Evolutionary conservation across 1,139 yeast species (phyloP).

Genomic region (Ashbya aceris): DNA sequence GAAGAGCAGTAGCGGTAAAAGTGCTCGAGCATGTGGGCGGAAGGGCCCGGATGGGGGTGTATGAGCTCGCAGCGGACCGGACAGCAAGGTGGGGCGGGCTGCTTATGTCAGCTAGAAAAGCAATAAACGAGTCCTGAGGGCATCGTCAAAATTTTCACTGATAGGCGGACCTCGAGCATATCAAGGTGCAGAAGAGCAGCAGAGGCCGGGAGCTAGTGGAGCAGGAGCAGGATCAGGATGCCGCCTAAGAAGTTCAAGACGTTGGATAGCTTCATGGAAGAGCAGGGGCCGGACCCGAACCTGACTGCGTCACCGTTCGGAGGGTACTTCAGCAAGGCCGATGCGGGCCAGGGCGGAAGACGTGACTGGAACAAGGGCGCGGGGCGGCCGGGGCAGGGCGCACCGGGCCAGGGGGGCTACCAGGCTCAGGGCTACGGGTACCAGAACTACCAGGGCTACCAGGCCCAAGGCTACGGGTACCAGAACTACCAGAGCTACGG

Average conservation of each 20-base stretch:
- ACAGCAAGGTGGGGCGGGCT: too few relatives aligned
- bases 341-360: constrained; percentile 6
- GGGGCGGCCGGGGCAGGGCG: neutral
- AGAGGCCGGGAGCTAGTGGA: too few relatives aligned
- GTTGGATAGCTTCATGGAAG: constrained; percentile 24
- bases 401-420: neutral
- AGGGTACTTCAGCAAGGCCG: constrained; percentile 26
- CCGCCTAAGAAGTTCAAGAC: constrained; percentile 30
- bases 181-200: too few relatives aligned
- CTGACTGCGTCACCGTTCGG: constrained; percentile 28
- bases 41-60: too few relatives aligned
- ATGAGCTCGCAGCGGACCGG: too few relatives aligned
- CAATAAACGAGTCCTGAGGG: too few relatives aligned
- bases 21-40: too few relatives aligned
- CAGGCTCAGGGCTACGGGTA: neutral
- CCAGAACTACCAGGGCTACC: neutral
- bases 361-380: constrained; percentile 15
- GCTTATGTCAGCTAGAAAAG: too few relatives aligned
- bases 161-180: too few relatives aligned
- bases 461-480: neutral
- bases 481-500: neutral
- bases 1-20: too few relatives aligned
- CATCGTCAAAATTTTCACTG: too few relatives aligned
- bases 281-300: constrained; percentile 25
- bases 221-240: constrained; percentile 11